A percentile compares a stretch with the other conserved stretches of the same genome.
These are phyloP conservation scores for Trichoderma brevicompactum DNA, from an alignment of 2,329 filamentous ascomycete species.

Conservation along the genomic window DNA sequence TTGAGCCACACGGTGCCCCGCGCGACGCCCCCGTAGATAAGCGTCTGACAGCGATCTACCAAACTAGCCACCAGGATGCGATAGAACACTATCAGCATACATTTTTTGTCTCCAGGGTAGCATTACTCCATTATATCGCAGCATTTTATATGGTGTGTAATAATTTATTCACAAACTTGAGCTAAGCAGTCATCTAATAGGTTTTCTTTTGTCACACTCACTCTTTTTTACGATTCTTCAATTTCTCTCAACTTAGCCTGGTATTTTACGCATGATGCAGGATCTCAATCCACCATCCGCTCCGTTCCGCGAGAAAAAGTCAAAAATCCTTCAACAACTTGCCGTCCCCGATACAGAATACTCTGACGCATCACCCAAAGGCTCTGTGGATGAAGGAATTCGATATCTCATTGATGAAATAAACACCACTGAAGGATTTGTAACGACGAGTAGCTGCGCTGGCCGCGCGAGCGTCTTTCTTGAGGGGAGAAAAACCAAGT, in stretches of 20 bases:
- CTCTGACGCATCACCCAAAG: constrained; percentile 85
- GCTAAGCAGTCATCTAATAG: not conserved
- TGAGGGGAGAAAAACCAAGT: constrained; percentile 66
- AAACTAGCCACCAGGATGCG: not conserved
- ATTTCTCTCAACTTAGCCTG: not conserved
- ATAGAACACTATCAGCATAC: constrained; percentile 9
- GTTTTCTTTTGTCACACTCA: not conserved
- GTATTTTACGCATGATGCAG: not conserved
- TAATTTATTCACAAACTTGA: too few species aligned
- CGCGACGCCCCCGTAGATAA: constrained; percentile 19
- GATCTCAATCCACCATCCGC: not conserved
- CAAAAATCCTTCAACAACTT: constrained; percentile 72
- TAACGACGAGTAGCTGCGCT: constrained; percentile 92
- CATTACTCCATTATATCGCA: too few species aligned
- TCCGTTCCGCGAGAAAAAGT: constrained; percentile 56
- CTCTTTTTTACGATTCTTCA: not conserved
- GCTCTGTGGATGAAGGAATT: constrained; percentile 80
- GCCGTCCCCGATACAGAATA: constrained; percentile 71
- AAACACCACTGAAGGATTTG: constrained; percentile 73
- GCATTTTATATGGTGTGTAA: too few species aligned
- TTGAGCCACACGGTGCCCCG: constrained; percentile 14
- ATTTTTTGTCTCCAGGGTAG: constrained; percentile 16
- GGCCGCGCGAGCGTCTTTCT: constrained; percentile 86
- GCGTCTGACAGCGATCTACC: constrained; percentile 2
- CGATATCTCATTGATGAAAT: constrained; percentile 76